phyloP scores from a whole-genome alignment of 2,329 filamentous ascomycete genomes.

The Colletotrichum spaethianum region DNA sequence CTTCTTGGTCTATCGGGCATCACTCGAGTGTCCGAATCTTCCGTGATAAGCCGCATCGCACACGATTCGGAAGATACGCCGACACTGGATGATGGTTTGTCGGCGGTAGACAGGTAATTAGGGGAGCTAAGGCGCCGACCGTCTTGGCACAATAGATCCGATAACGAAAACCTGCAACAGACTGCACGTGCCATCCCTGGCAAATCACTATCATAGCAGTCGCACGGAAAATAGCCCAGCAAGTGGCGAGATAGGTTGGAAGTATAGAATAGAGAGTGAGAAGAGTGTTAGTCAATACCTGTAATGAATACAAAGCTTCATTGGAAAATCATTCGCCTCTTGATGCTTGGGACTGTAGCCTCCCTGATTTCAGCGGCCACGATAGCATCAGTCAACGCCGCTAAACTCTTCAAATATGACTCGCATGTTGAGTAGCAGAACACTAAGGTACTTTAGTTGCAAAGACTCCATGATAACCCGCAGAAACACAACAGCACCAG shows the following conservation, averaged over 20 bases:
- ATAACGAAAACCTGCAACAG: not conserved
- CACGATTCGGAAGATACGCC: too few species aligned
- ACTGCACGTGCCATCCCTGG: not conserved
- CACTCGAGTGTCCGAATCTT: not conserved
- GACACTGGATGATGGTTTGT: not conserved
- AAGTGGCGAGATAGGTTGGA: not conserved
- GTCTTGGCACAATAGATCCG: not conserved
- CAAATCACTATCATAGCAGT: not conserved
- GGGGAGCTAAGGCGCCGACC: not conserved
- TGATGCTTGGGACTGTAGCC: not conserved
- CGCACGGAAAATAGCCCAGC: not conserved
- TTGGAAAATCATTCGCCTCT: not conserved
- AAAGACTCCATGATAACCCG: not conserved
- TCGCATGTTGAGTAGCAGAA: not conserved
- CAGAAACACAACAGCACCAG: not conserved
- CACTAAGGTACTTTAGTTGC: too few species aligned
- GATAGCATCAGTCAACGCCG: not conserved
- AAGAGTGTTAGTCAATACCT: not conserved
- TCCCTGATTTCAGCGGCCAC: not conserved
- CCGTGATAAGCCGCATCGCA: not conserved
- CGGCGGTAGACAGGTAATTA: not conserved
- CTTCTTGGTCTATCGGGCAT: not conserved
- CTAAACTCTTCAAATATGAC: not conserved
- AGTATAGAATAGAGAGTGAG: not conserved
- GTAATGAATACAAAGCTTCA: not conserved